Conservation (phyloP, 352 stramenopile genomes). For the Elongisporangium undulatum region DNA sequence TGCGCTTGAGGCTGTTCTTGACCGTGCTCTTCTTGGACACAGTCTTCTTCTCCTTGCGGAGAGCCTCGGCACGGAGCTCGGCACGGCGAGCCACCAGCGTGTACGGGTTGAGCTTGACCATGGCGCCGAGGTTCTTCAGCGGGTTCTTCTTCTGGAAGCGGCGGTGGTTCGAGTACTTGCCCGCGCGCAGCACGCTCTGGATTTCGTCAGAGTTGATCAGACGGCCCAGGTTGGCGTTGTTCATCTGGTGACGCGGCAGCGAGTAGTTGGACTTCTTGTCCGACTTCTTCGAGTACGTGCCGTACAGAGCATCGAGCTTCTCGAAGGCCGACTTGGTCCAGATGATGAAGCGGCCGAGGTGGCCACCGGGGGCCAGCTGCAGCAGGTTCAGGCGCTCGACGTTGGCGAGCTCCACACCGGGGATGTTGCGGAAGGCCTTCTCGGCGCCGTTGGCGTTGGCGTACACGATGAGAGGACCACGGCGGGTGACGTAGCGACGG, state of each 20-base stretch:
- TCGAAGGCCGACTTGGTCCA: constrained; percentile 98
- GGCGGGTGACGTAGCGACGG: constrained; percentile 94
- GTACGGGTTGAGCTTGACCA: constrained; percentile 98
- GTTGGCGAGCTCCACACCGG: constrained; percentile 95
- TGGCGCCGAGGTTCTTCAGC: constrained; percentile 93
- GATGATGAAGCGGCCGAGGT: constrained; percentile 98
- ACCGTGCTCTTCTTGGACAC: constrained; percentile 82
- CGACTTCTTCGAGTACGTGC: constrained; percentile 90
- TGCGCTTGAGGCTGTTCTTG: constrained; percentile 66
- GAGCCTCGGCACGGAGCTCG: constrained; percentile 83
- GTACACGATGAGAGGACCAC: constrained; percentile 97
- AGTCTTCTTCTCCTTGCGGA: constrained; percentile 89
- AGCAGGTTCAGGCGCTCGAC: constrained; percentile 98
- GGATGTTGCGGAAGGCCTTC: constrained; percentile 97
- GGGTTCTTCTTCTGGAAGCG: constrained; percentile 98
- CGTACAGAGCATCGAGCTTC: constrained; percentile 96
- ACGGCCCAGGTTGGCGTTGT: constrained; percentile 97
- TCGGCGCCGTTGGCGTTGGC: constrained; percentile 91
- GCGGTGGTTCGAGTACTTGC: constrained; percentile 88
- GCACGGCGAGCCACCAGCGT: constrained; percentile 89
- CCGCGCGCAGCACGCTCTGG: constrained; percentile 95
- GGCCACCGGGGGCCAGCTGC: constrained; percentile 96
- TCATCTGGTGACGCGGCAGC: constrained; percentile 94
- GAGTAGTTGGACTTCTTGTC: constrained; percentile 90
- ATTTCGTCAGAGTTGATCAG: constrained; percentile 99